Evolutionary conservation across 371 early-diverging fungal genomes (phyloP), one percentile per base, ranked within the genome.

Genomic region (Apophysomyces variabilis): DNA sequence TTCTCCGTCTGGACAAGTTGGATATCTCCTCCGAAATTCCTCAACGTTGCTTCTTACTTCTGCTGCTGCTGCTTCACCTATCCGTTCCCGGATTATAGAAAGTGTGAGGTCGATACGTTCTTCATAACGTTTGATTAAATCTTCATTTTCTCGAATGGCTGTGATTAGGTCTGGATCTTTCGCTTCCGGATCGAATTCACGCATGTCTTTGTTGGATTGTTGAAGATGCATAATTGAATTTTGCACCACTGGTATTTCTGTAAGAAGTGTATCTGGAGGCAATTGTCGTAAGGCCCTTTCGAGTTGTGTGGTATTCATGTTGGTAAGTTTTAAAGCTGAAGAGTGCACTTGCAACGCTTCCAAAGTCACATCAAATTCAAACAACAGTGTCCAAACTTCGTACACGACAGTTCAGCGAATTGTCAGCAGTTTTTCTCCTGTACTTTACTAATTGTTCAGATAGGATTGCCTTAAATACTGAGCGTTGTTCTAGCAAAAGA

Each of bases 1-100:
- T 21, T 44, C 60, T 21, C 61, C 46, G 9, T n/a, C 54, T 26
- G 45, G 38, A 13, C 41, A 11, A 26, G 38, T 5, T 60, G 7
- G 62, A 37, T 71, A 61, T n/a, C 57, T 9, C 38, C 64, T 57
- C 57, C 78, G 66, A 47, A 80, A 80, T 7, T 71, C 76, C 14
- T 46, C 60, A 0, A 80, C 73, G 39, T 77, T 77, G 61, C 74
- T 75, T 43, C 60, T 71, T 39, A 82, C 69, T 66, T 82, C 82
- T 56, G 70, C 61, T 57, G 76, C 77, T 1, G 82, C 82, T 37
- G 79, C 74, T 47, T 77, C 74, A 12, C 79, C 79, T 37, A 82
- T 21, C n/a, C 74, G 62, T 62, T 82, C 71, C 39, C 74, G 67
- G 37, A 82, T 76, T 3, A 79, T 70, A 5, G 63, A 41, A 8